Conservation (phyloP, 2,329 filamentous ascomycete species). For the Pestalotiopsis sp. region DNA sequence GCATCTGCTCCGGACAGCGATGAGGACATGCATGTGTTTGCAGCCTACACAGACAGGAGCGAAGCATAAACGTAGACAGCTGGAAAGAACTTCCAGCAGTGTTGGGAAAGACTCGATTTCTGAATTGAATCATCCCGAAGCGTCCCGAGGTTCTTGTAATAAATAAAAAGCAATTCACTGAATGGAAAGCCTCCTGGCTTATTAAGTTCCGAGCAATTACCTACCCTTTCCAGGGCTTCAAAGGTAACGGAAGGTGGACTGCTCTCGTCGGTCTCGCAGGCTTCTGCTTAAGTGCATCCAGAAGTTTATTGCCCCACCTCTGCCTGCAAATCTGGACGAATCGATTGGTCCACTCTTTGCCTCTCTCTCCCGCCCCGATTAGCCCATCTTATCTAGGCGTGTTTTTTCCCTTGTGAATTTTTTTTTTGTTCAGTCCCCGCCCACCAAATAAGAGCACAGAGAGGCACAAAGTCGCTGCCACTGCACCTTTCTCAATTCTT, state of each 20-base stretch:
- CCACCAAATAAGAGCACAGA: constrained; percentile 1
- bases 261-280: not conserved
- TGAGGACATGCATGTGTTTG: not conserved
- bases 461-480: not conserved
- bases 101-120: not conserved
- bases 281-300: constrained; percentile 1
- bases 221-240: not conserved
- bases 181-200: not conserved
- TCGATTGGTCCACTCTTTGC: constrained; percentile 7
- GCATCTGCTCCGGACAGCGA: not conserved
- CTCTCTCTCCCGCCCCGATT: not conserved
- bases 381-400: not conserved
- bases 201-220: not conserved
- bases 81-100: not conserved
- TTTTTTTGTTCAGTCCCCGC: constrained; percentile 5
- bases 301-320: not conserved
- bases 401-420: constrained; percentile 21
- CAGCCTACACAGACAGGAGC: not conserved
- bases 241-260: not conserved
- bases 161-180: not conserved
- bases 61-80: not conserved
- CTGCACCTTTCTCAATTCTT: not conserved
- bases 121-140: too few species aligned
- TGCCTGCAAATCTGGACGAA: constrained; percentile 11
- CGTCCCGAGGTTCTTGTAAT: not conserved